phyloP scores from a whole-genome alignment of 148 eudicot genomes.

The Gaultheria prostrata region DNA sequence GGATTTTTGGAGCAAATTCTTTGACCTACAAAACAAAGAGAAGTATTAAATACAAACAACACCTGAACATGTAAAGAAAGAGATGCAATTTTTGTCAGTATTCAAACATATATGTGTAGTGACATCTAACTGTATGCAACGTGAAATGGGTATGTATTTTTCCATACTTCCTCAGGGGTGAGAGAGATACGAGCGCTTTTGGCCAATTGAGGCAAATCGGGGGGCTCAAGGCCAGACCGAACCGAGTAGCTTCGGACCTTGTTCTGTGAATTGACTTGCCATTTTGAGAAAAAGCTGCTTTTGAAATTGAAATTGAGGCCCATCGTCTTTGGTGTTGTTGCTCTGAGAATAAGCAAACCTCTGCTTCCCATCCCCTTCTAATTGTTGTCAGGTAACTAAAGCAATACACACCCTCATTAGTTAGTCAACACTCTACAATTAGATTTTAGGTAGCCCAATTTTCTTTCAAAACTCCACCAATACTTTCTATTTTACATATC shows the following conservation, averaged over 20 bases:
- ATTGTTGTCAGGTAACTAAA: no score
- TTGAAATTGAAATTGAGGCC: conserved; percentile 12
- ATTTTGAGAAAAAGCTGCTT: conserved; percentile 15
- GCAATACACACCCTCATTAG: no score
- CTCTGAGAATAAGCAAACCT: conserved; percentile 25
- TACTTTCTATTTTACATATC: not conserved
- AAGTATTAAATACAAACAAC: not conserved
- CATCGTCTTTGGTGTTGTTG: not conserved
- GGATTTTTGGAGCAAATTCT: conserved; percentile 89
- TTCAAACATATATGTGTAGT: not conserved
- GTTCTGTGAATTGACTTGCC: not conserved
- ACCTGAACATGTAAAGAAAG: not conserved
- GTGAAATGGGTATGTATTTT: not conserved
- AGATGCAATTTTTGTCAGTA: not conserved
- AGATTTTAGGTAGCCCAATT: not conserved
- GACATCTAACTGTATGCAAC: not conserved
- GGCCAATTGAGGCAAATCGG: conserved; percentile 70
- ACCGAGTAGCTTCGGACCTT: conserved; percentile 21
- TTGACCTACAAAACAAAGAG: conserved; percentile 41
- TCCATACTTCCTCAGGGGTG: conserved; percentile 57
- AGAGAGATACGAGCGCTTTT: conserved; percentile 87
- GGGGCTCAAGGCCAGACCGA: conserved; percentile 50
- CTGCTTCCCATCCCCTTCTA: conserved; percentile 23
- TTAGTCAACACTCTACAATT: not conserved
- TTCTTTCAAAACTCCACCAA: not conserved